A percentile compares a stretch with the other conserved stretches of the same genome.
Conservation (phyloP, 495 filamentous ascomycete genomes). For the Podospora pseudoanserina region DNA sequence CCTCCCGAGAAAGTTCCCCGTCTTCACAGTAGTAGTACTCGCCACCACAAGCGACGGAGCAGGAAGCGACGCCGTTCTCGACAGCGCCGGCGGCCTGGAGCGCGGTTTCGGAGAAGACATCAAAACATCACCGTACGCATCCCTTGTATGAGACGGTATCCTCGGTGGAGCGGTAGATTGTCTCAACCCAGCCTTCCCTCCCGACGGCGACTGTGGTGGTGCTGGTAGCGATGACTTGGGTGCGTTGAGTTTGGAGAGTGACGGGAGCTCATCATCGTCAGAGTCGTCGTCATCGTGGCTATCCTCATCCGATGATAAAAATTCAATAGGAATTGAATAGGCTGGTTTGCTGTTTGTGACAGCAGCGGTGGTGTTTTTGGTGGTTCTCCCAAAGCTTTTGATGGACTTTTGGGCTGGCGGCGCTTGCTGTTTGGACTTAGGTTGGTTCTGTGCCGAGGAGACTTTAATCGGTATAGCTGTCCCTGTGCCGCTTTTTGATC, state of each 20-base stretch:
- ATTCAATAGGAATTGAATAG: neutral
- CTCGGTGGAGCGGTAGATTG: neutral
- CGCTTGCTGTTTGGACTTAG: neutral
- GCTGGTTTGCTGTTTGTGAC: neutral
- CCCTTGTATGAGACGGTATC: neutral
- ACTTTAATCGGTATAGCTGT: neutral
- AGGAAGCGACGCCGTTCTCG: neutral
- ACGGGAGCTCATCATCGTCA: neutral
- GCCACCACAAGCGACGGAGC: neutral
- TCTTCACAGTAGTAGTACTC: neutral
- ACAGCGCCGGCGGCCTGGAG: neutral
- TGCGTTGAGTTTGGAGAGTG: neutral
- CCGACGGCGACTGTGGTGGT: neutral
- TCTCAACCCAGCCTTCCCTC: neutral
- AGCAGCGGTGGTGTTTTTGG: neutral
- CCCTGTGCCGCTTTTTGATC: slow-evolving; percentile 26
- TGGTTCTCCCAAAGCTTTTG: neutral
- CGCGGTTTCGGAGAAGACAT: neutral
- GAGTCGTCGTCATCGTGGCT: neutral
- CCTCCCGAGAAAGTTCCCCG: neutral
- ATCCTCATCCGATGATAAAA: neutral
- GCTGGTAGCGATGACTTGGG: neutral
- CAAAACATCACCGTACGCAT: neutral
- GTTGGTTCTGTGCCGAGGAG: neutral
- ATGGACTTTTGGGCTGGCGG: neutral